These are phyloP conservation scores for Coleophoma crateriformis DNA, from an alignment of 2,329 filamentous ascomycete genomes.

Conservation along the genomic window DNA sequence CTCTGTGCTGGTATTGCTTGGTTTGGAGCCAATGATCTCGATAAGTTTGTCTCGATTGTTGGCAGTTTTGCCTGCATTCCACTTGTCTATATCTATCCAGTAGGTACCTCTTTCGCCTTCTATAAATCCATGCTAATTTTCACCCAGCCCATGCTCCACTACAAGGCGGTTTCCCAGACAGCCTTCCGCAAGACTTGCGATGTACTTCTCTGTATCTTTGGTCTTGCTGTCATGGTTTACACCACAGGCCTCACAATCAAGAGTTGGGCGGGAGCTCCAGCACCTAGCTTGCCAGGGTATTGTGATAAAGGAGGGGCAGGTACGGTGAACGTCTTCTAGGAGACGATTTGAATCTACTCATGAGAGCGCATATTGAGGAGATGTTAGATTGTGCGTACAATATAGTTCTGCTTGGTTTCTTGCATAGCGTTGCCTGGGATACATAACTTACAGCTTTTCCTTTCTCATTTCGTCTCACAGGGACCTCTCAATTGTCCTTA, in stretches of 20 bases:
- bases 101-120: constrained; percentile 44
- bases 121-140: constrained; percentile 2
- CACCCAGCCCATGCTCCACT: constrained; percentile 78
- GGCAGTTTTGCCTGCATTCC: constrained; percentile 98
- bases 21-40: constrained; percentile 85
- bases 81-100: constrained; percentile 94
- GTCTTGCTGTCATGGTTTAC: constrained; percentile 83
- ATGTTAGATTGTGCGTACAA: background rate
- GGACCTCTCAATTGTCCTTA: too few species aligned
- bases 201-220: constrained; percentile 73
- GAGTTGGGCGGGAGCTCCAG: constrained; percentile 68
- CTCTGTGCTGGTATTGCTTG: constrained; percentile 84
- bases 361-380: background rate
- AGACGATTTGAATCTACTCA: too few species aligned
- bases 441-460: background rate
- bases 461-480: too few species aligned
- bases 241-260: constrained; percentile 81
- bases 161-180: constrained; percentile 69
- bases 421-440: constrained; percentile 4
- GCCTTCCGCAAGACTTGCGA: constrained; percentile 66
- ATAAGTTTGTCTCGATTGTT: constrained; percentile 95
- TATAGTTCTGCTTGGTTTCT: background rate
- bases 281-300: constrained; percentile 50
- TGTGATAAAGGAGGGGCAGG: constrained; percentile 41
- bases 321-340: background rate